Evolutionary conservation across 2,329 filamentous ascomycete species (phyloP), one percentile per base, ranked within the genome.

Genomic region (Pleoardoris graminearum): DNA sequence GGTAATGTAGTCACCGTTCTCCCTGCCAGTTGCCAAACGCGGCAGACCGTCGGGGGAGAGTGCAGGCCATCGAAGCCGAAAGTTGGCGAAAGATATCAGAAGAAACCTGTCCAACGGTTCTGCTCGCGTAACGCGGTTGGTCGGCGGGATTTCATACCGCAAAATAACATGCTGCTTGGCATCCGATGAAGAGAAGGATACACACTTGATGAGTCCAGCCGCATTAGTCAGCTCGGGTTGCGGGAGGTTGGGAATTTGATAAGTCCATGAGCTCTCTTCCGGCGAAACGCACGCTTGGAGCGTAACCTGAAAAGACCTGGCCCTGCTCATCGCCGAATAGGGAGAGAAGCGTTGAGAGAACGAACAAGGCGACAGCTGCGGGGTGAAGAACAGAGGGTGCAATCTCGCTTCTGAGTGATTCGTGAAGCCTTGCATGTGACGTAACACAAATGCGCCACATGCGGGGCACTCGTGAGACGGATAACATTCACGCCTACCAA

Each of bases 1-100:
- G 19, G 67, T 63, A 21, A 68, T 61, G 51, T 75, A 77, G 23
- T 75, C 72, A n/a, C 39, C 63, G 22, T 69, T 71, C 50, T 77
- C 73, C 47, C 61, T 62, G 4, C 61, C 48, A 1, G 71, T 70
- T 4, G 66, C 61, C 5, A 61, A 65, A 23, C 68, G 55, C 25
- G 55, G 32, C 16, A 50, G 14, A 29, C 54, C 35, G 8, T 41
- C 51, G 38, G 54, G 11, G 5, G 45, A 44, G 12, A 23, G 29
- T 30, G 42, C 22, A 30, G 55, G 56, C 39, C 44, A 51, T 54
- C 51, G 61, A 21, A 70, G 54, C 19, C 64, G 62, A 47, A 76
- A 75, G 29, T 74, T 65, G 6, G 69, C 57, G 36, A 75, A 62
- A 6, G 73, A 74, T 4, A 77, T 39, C 1, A 72, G 53, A 17